Percentiles rank a stretch among this genome's conserved stretches.
phyloP scores from a whole-genome alignment of 352 stramenopile species.

The Phytopythium boreale region DNA sequence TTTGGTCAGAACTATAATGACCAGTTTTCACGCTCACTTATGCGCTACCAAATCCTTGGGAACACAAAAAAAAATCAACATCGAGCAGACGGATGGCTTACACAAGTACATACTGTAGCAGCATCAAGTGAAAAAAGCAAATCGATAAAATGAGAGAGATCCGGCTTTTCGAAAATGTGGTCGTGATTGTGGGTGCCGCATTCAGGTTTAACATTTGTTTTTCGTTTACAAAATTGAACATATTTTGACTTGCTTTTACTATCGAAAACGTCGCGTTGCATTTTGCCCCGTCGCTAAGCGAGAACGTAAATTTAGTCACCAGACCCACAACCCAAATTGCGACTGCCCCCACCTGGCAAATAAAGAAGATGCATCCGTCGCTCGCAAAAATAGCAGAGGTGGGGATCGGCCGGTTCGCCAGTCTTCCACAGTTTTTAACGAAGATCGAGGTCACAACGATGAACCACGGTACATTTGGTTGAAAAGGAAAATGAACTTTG shows the following conservation, averaged over 20 bases:
- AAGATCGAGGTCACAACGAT: background rate
- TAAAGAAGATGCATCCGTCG: background rate
- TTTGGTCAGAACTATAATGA: background rate
- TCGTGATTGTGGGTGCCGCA: background rate
- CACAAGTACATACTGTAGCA: too few species aligned
- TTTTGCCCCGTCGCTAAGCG: too few species aligned
- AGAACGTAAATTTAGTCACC: too few species aligned
- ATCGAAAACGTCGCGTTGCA: too few species aligned
- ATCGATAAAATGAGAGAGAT: background rate
- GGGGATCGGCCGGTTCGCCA: background rate
- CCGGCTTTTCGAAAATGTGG: background rate
- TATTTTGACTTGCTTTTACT: background rate
- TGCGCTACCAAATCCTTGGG: background rate
- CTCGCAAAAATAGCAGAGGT: background rate
- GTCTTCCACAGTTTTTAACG: background rate
- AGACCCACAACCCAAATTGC: too few species aligned
- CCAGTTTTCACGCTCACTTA: background rate
- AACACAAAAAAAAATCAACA: background rate
- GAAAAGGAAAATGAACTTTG: too few species aligned
- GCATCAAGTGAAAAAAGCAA: background rate
- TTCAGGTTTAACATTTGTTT: background rate
- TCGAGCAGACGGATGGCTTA: background rate
- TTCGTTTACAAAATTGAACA: background rate
- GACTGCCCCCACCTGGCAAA: background rate
- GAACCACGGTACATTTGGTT: background rate